Evolutionary conservation across 108 stramenopile species (phyloP).

Genomic region (Cyclostephanos tholiformis): DNA sequence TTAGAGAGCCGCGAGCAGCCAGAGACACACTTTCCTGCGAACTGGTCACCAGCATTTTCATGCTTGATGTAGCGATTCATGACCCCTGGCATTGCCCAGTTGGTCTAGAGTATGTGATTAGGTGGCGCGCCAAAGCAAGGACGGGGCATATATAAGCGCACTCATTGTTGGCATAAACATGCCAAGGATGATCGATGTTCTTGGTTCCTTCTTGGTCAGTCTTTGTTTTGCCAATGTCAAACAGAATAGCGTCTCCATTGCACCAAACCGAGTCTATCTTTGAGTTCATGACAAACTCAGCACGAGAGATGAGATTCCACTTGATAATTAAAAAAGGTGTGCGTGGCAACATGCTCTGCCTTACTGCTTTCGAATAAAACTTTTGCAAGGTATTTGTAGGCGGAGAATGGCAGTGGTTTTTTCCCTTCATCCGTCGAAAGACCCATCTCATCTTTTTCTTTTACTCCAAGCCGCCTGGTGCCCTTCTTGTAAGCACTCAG

Average conservation of each 20-base stretch:
- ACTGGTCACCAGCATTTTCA: constrained; percentile 32
- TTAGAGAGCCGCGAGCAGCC: constrained; percentile 8
- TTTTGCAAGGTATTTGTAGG: constrained; percentile 2
- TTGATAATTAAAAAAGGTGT: constrained; percentile 17
- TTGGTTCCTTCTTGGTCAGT: constrained; percentile 6
- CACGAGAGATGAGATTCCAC: constrained; percentile 16
- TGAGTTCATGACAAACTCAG: constrained; percentile 5
- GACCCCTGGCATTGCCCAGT: constrained; percentile 31
- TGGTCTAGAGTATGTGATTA: background rate
- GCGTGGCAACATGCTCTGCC: constrained; percentile 17
- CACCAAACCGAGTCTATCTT: constrained; percentile 3
- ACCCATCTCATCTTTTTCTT: no score
- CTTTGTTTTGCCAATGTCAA: constrained; percentile 16
- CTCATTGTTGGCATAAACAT: constrained; percentile 10
- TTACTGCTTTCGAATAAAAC: constrained; percentile 7
- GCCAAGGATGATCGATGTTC: constrained; percentile 12
- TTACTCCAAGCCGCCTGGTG: no score
- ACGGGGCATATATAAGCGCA: background rate
- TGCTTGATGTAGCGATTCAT: constrained; percentile 22
- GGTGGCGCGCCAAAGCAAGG: background rate
- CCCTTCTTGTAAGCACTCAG: no score
- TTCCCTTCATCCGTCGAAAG: no score
- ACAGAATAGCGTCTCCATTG: constrained; percentile 4
- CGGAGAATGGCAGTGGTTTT: no score
- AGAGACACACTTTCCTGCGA: constrained; percentile 21